A percentile compares a stretch with the other conserved stretches of the same genome.
phyloP scores from a whole-genome alignment of 768 basidiomycete species.

The Podaxis carcinomalis region DNA sequence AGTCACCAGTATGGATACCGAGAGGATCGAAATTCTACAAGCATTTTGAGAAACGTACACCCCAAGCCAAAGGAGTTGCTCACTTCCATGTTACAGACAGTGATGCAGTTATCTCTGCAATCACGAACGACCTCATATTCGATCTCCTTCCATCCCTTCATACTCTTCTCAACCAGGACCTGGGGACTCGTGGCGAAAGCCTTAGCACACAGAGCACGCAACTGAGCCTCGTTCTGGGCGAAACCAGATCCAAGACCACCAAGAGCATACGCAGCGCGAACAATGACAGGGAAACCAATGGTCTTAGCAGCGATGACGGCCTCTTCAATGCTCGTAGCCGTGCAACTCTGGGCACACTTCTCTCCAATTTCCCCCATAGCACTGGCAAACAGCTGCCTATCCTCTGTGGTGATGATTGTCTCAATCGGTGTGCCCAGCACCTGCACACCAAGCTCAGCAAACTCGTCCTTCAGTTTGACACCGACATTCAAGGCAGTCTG shows the following conservation, averaged over 20 bases:
- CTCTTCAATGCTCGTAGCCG: constrained; percentile 84
- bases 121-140: constrained; percentile 99
- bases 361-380: constrained; percentile 97
- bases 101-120: constrained; percentile 97
- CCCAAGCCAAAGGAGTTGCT: constrained; percentile 21
- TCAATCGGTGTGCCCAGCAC: constrained; percentile 97
- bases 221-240: constrained; percentile 89
- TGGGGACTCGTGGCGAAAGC: constrained; percentile 98
- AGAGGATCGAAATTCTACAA: constrained; percentile 95
- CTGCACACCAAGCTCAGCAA: constrained; percentile 81
- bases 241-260: constrained; percentile 96
- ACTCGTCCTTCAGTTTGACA: constrained; percentile 97
- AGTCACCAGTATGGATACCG: constrained; percentile 98
- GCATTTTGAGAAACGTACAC: not conserved
- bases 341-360: constrained; percentile 86
- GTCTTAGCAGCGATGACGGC: constrained; percentile 74
- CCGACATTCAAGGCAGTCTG: constrained; percentile 97
- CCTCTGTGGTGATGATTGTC: constrained; percentile 96
- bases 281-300: constrained; percentile 95
- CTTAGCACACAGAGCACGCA: constrained; percentile 84
- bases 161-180: constrained; percentile 97
- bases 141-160: constrained; percentile 99
- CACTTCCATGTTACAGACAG: constrained; percentile 99
- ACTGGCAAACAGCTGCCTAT: constrained; percentile 87
- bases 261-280: constrained; percentile 94